These are phyloP conservation scores for Areca catechu DNA, from an alignment of 176 grass and related monocot species.

Conservation along the genomic window DNA sequence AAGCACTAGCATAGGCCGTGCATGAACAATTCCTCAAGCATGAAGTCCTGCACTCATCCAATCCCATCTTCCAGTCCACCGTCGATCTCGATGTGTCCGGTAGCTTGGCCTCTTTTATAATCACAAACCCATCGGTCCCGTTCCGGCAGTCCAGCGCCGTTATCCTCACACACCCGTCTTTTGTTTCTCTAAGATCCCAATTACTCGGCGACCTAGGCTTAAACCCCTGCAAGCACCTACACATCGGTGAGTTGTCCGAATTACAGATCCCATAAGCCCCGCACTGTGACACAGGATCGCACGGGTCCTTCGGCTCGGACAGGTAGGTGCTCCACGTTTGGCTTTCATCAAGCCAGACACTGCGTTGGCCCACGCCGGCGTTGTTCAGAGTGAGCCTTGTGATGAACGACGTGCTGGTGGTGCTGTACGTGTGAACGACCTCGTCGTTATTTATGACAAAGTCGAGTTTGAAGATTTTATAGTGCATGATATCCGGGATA, in stretches of 20 bases:
- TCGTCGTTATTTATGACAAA: not conserved
- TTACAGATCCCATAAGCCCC: not conserved
- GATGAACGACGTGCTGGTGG: not conserved
- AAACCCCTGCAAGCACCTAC: not conserved
- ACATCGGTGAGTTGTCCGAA: not conserved
- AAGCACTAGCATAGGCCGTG: not conserved
- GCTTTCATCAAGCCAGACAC: not conserved
- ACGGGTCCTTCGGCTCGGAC: not conserved
- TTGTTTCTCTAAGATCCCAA: not conserved
- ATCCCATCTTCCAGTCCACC: not conserved
- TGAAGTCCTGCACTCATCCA: not conserved
- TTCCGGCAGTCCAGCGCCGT: not conserved
- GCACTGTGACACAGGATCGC: not conserved
- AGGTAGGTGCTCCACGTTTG: not conserved
- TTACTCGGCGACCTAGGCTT: not conserved
- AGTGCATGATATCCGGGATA: not conserved
- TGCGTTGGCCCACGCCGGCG: not conserved
- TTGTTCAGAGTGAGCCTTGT: not conserved
- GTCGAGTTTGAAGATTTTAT: not conserved
- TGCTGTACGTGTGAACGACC: not conserved
- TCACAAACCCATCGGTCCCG: not conserved
- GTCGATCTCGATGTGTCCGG: slow-evolving; percentile 1
- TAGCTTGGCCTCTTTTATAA: not conserved
- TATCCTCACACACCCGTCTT: not conserved
- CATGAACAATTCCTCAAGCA: slow-evolving; percentile 1